Evolutionary conservation across 2,329 filamentous ascomycete species (phyloP).

Genomic region (Laburnicola sp.): DNA sequence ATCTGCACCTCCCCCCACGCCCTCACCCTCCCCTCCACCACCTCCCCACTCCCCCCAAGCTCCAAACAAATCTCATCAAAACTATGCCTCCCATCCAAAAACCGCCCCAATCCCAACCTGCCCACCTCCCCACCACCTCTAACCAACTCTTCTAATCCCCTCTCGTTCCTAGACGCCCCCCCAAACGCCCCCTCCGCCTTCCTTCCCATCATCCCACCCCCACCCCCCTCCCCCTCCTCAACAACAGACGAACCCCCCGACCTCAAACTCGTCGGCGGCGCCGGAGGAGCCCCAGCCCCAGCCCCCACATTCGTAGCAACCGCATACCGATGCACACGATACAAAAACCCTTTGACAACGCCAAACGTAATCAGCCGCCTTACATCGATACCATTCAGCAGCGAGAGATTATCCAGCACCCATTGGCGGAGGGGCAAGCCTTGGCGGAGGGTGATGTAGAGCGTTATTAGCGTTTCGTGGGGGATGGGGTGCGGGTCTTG

Average conservation of each 20-base stretch:
- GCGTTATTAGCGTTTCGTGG: conserved; percentile 64
- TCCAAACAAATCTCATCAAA: conserved; percentile 85
- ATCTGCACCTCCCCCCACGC: conserved; percentile 41
- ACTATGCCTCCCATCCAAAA: conserved; percentile 73
- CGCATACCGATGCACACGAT: conserved; percentile 89
- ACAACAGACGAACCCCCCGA: too few species aligned
- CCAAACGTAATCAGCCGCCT: conserved; percentile 93
- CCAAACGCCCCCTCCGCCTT: not conserved
- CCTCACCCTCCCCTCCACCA: conserved; percentile 70
- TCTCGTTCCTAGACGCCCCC: conserved; percentile 15
- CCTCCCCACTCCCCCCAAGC: conserved; percentile 68
- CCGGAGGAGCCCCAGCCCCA: conserved; percentile 17
- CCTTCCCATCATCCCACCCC: too few species aligned
- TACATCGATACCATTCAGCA: conserved; percentile 79
- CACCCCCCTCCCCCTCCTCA: too few species aligned
- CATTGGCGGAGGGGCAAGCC: conserved; percentile 86
- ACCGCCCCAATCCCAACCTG: conserved; percentile 60
- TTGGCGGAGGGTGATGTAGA: conserved; percentile 84
- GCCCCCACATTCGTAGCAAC: conserved; percentile 51
- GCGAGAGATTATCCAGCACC: conserved; percentile 73
- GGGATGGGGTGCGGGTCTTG: conserved; percentile 23
- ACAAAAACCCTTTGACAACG: conserved; percentile 91
- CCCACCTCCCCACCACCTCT: conserved; percentile 22
- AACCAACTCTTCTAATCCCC: conserved; percentile 17
- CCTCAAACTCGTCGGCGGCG: conserved; percentile 31